Evolutionary conservation across 176 grass and related monocot genomes (phyloP), one percentile per base, ranked within the genome.

Genomic region (sorghum (Sorghum bicolor)): DNA sequence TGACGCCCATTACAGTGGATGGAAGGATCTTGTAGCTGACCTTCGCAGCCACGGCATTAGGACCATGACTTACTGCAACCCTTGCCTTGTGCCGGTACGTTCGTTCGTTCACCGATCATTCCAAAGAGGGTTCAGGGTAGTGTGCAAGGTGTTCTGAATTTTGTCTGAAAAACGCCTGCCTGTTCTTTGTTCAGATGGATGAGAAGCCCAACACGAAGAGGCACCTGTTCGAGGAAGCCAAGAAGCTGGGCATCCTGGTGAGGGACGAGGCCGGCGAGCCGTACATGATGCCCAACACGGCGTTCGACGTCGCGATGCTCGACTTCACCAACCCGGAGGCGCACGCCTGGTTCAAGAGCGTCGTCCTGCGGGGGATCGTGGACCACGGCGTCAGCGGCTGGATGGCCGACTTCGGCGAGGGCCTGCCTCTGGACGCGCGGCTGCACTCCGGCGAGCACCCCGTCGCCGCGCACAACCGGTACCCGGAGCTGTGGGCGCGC

Each of bases 381-480:
- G 86, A 88, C 67, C 70, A 72, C 66, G 95, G 95, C 53, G 87
- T 91, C 43, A 84, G 80, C 88, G 95, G 92, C 63, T 97, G 95
- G 95, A 94, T 97, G 95, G 95, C 95, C 20, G 95, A 97, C 84
- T 97, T 97, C 86, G 95, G 95, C 10, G 95, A 97, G 83, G 95
- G 92, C 16, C 79, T 97, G 26, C 95, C 95, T 2, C 82, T 97
- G 67, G 92, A 97, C 84, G 95, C 95, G 75, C 57, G 70, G 28
- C 90, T 97, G 50, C 88, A 97, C 77, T 91, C 95, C 82, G 90
- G 88, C 28, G 95, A 97, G 48, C 84, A 93, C 73, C 88, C 92
- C 74, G 84, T 94, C 78, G 84, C 79, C 9, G 92, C 90, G 36
- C 95, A 97, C 83, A 97, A 97, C 66, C 77, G 86, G 40, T 97